phyloP scores from a whole-genome alignment of 805 yeast genomes.

The Blastobotrys attinorum region DNA sequence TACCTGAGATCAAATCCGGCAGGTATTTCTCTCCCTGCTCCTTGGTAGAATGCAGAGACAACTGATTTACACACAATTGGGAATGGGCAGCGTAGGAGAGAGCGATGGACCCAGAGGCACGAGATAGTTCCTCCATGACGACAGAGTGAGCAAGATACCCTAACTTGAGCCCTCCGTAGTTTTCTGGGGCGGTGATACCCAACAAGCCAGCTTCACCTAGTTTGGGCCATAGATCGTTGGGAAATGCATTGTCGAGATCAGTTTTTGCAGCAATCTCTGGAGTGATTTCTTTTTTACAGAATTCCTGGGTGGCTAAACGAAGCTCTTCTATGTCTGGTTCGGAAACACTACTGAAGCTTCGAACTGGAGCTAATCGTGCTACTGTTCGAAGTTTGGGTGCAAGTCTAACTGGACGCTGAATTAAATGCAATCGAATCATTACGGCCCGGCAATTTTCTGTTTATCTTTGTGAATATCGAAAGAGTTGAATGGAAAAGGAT shows the following conservation, averaged over 20 bases:
- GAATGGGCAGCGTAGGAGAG: constrained; percentile 29
- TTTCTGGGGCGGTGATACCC: constrained; percentile 26
- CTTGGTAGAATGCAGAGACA: constrained; percentile 22
- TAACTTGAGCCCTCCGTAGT: constrained; percentile 26
- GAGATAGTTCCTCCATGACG: constrained; percentile 27
- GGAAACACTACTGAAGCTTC: neutral
- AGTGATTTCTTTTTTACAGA: constrained; percentile 24
- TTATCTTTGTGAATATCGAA: neutral
- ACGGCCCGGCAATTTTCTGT: neutral
- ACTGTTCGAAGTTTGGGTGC: neutral
- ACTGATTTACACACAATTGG: constrained; percentile 28
- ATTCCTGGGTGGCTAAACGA: constrained; percentile 24
- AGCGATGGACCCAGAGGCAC: constrained; percentile 27
- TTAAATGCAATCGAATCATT: neutral
- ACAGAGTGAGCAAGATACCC: constrained; percentile 28
- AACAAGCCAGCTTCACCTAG: constrained; percentile 28
- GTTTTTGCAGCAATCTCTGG: constrained; percentile 24
- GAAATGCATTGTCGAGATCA: constrained; percentile 24
- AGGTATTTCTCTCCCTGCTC: constrained; percentile 25
- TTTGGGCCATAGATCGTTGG: constrained; percentile 28
- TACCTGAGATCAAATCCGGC: constrained; percentile 24
- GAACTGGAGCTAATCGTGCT: neutral
- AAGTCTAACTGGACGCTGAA: neutral
- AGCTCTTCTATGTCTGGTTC: constrained; percentile 19
- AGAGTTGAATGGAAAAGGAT: neutral